Evolutionary conservation across 257 asterid genomes (phyloP), one percentile per base, ranked within the genome.

Genomic region (Nicotiana noctiflora): DNA sequence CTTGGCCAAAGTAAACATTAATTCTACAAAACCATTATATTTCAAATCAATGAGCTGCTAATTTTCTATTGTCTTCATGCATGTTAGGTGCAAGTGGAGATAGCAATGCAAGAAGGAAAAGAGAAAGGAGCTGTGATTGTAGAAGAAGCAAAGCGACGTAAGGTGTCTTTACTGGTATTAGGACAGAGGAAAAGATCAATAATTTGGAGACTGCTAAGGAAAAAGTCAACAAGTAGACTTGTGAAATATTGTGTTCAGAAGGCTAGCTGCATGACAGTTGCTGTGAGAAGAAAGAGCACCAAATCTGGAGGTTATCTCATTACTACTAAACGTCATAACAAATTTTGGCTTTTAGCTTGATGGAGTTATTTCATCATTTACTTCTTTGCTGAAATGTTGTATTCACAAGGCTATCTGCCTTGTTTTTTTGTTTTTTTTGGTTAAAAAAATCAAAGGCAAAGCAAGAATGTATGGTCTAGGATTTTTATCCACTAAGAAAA

Each of bases 281-380:
- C 98, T 2, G 98, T 95, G 67, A 90, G 97, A 87, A 88, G 91
- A 78, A 94, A 93, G 64, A 83, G 89, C 85, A 85, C 84, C 90
- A 93, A 88, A 79, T 53, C 84, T 65, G 98, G 98, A 82, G 98
- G 98, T 21, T 95, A 93, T 79, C 82, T 93, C 79, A 93, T 95
- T 88, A 95, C 97, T 14, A 95, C 98, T 3, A 95, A 93, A 81
- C 90, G 95, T 23, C 98, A 95, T 89, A 95, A 93, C 87, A 91
- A 93, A 11, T 93, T 95, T 82, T 95, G 98, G 98, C 98, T 92
- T 83, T 90, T 95, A 81, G 98, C 98, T 56, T 94, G 49, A 23
- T 7, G 37, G 21, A 72, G 6, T 27, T 19, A 44, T 70, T 56
- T 5, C 46, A 11, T 40, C 3, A 8, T 40, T 40, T 19, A 40